Percentiles rank a stretch among this genome's conserved stretches.
phyloP scores from a whole-genome alignment of 2,329 filamentous ascomycete species.

The Arthrinium phaeospermum region DNA sequence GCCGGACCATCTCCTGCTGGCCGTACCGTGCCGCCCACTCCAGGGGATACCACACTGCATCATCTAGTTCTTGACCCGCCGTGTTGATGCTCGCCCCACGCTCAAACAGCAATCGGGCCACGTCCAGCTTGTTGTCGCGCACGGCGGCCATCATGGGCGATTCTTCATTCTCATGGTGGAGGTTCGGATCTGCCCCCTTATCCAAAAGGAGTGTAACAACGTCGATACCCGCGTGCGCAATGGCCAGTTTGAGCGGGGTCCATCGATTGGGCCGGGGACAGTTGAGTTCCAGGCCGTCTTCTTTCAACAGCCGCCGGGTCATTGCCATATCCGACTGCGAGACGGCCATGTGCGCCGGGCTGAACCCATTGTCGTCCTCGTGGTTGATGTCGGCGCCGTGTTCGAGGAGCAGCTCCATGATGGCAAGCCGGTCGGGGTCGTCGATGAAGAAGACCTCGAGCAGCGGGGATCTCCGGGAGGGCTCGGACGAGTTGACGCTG shows the following conservation, averaged over 20 bases:
- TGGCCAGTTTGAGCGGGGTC: background rate
- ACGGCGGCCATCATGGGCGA: background rate
- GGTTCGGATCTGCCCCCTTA: background rate
- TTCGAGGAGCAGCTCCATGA: background rate
- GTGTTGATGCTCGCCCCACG: background rate
- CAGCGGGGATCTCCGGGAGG: no score
- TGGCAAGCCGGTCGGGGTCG: background rate
- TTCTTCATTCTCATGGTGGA: background rate
- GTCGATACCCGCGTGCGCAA: background rate
- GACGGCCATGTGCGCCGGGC: background rate
- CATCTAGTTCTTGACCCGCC: background rate
- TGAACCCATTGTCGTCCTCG: background rate
- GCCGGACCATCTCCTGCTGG: background rate
- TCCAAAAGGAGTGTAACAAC: background rate
- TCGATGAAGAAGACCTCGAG: background rate
- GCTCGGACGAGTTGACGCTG: no score
- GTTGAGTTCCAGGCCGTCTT: background rate
- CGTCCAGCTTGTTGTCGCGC: background rate
- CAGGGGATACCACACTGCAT: background rate
- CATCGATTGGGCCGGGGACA: background rate
- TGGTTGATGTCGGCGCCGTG: background rate
- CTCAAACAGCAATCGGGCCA: background rate
- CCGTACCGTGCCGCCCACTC: background rate
- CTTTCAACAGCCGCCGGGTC: background rate
- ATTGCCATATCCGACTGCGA: background rate